Base-by-base conservation (phyloP, 306 rosid species). In the Bauhinia variegata region DNA sequence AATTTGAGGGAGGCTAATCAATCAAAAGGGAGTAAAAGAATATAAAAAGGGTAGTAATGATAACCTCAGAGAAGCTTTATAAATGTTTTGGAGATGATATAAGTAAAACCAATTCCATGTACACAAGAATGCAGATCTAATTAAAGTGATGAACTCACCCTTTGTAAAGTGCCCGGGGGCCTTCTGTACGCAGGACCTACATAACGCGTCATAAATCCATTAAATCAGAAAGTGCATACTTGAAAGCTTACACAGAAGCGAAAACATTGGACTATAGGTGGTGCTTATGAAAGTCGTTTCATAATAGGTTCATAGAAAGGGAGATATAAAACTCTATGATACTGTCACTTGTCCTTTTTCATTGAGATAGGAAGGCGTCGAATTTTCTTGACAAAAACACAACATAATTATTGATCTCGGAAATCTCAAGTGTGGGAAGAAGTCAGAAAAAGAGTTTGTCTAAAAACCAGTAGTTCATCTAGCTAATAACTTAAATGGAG, bases 161-260 rank as follows among this genome's bases (percentile, higher is more conserved):
- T 75, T 95, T 90, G 86, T 95, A 95, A 63, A 95, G 96, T 48
- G 91, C 96, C 69, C 58, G 79, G 33, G 97, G 92, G 52, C 99
- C 99, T 87, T 93, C 97, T 8, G 86, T 78, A 64, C 54, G 80
- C 73, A 82, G 66, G 51, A 90, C 96, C 99, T 93, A 90, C 52
- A 87, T 81, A 68, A 76, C 43, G 61, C 14, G 65, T 32, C 67
- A 54, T 1, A 67, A 68, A 31, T 32, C 59, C 67, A 68, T 70
- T 31, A 39, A 57, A 64, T 34, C 55, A 73, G 67, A 62, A 64
- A 54, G 43, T n/a, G 41, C 36, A 3, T 18, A 4, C 57, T 33
- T 56, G 13, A 66, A 4, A 10, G 36, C 14, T 43, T 55, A 63
- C 28, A 73, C 51, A 53, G 59, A 67, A 11, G 7, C 46, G 61